These are phyloP conservation scores for Leavenworthia alabamica DNA, from an alignment of 345 rosid genomes.

Conservation along the genomic window DNA sequence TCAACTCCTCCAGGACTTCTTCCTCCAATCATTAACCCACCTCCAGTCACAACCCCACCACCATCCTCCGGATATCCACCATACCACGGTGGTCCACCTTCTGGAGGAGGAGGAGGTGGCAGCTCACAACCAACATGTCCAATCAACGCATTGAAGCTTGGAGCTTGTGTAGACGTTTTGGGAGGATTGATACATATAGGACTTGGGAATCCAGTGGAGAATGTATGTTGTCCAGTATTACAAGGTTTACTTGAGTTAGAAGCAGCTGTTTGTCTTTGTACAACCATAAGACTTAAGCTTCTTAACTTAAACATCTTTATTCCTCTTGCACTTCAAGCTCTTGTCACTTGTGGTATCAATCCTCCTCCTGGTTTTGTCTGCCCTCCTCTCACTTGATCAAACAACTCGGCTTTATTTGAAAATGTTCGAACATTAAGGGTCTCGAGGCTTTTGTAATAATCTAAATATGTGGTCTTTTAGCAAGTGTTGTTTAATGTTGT, in stretches of 20 bases:
- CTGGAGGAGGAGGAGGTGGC: constrained; percentile 40
- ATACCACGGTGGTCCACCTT: constrained; percentile 31
- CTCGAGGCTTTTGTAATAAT: constrained; percentile 6
- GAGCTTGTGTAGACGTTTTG: constrained; percentile 58
- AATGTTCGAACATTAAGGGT: constrained; percentile 4
- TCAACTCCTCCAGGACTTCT: constrained; percentile 28
- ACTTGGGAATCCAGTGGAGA: constrained; percentile 60
- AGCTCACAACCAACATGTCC: constrained; percentile 47
- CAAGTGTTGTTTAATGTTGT: constrained; percentile 3
- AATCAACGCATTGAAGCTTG: constrained; percentile 56
- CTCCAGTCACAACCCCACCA: constrained; percentile 35
- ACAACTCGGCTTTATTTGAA: no score
- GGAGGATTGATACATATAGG: constrained; percentile 75
- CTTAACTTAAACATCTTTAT: constrained; percentile 57
- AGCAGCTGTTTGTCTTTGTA: constrained; percentile 77
- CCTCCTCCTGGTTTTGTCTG: constrained; percentile 73
- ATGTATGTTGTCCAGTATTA: constrained; percentile 63
- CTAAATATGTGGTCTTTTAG: background rate
- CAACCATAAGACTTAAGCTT: constrained; percentile 62
- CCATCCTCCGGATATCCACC: constrained; percentile 52
- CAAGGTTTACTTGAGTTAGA: constrained; percentile 56
- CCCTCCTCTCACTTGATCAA: constrained; percentile 39
- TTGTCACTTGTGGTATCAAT: constrained; percentile 64
- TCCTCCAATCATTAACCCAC: constrained; percentile 42
- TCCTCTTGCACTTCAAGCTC: constrained; percentile 73